Base-by-base conservation (phyloP, 331 rosid genomes). In the Dryas integrifolia region DNA sequence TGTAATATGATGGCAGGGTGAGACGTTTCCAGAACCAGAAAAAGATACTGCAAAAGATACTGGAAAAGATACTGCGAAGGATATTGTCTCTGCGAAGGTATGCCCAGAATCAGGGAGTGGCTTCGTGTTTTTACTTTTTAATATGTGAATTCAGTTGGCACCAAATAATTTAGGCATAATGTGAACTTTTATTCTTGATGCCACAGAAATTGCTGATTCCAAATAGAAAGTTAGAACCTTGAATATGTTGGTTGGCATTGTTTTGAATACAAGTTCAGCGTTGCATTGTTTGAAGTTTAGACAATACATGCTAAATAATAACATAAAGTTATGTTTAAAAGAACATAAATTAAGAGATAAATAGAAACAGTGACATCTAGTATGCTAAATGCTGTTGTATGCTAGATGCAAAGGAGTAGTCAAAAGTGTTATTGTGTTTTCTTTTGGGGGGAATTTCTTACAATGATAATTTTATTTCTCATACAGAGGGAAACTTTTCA, bases 1-100 rank as follows among this genome's bases (percentile, higher is more conserved):
- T 53, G 43, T 74, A 9, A 58, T 70, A 45, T 73, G 69, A 75
- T 86, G 86, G 56, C 90, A 95, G 98, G 98, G 98, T 80, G 98
- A 95, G 85, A 73, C 53, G 8, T 72, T 69, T 74, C 89, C 89
- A 53, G 98, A 95, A 81, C 58, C 92, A 48, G 98, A 88, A 76
- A 90, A 86, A 73, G 35, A 30, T 30, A 1, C 35, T 30, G 35
- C 35, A 30, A 30, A 30, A 30, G 35, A 30, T 30, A 30, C 35
- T 30, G 35, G 35, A 30, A 30, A 30, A 30, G 35, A 30, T 30
- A 30, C 35, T 30, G 35, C 3, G 2, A 58, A 58, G n/a, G 92
- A 91, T 14, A 83, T 76, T 18, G 77, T 38, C 51, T 67, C 81
- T 77, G 93, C 38, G 43, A 95, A 95, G 97, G 98, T 95, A 88